Evolutionary conservation across 345 rosid species (phyloP), one percentile per base, ranked within the genome.

Genomic region (Melaleuca quinquenervia): DNA sequence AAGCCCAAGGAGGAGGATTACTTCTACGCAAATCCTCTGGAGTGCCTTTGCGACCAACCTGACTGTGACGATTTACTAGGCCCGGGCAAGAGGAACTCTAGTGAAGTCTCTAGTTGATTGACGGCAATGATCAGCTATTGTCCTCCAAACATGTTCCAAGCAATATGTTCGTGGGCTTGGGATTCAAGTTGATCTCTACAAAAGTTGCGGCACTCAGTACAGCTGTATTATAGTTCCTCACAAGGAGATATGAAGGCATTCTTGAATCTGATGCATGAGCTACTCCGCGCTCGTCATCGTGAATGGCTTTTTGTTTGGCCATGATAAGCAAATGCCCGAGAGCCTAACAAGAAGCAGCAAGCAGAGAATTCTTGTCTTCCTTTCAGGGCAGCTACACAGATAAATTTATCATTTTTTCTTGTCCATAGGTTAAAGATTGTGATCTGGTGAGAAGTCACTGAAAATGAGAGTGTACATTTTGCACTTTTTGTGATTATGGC

Each of bases 1-100:
- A 94, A 92, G 89, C 99, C 99, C 1, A 96, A 96, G 90, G 99
- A 97, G 90, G 99, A 97, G 89, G 99, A 96, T 91, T 97, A 97
- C 91, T 97, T 97, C 91, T 96, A 96, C 64, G 96, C 98, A 48
- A 97, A 97, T 86, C 99, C 99, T 88, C 93, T 94, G 74, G 99
- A 97, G 87, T 97, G 99, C 91, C 93, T 97, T 18, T 96, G 98
- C 41, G 93, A 92, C 91, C 90, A 90, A 90, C 85, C 91, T 86
- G 89, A 85, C 85, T 96, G 98, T 87, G 91, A 92, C 85, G 93
- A 91, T 82, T 90, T 93, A 62, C 92, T 88, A 80, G 91, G 90
- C 83, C 85, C 70, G 11, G 75, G 84, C 62, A 32, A 50, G 26
- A 84, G 44, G n/a, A 56, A 56, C 41, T 84, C 50, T 32, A 84